A percentile compares a stretch with the other conserved stretches of the same genome.
phyloP scores from a whole-genome alignment of 2,329 filamentous ascomycete genomes.

The Fusarium hainanense region DNA sequence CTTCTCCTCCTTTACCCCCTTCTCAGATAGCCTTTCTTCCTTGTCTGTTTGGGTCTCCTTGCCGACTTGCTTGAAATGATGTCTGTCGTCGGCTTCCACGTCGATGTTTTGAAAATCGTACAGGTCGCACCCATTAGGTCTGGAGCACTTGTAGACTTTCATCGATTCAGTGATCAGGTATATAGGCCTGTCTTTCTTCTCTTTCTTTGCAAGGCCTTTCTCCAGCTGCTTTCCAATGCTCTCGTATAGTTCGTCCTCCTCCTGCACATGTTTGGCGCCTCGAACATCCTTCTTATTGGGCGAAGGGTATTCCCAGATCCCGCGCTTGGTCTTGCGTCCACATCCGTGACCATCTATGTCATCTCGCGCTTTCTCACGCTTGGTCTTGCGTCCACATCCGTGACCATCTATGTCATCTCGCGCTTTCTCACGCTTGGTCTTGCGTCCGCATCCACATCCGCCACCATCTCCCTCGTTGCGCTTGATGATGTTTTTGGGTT shows the following conservation, averaged over 20 bases:
- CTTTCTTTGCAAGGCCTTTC: neutral
- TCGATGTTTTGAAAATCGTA: neutral
- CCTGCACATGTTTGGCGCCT: neutral
- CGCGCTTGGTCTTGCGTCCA: neutral
- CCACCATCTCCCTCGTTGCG: neutral
- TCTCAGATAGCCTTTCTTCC: neutral
- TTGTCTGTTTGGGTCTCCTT: neutral
- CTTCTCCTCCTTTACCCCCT: neutral
- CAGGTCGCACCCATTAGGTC: neutral
- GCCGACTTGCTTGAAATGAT: neutral
- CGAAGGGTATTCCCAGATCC: neutral
- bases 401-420: neutral
- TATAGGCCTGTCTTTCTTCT: neutral
- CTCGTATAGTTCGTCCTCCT: slow-evolving; percentile 23
- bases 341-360: neutral
- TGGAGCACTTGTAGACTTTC: slow-evolving; percentile 10
- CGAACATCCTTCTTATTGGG: neutral
- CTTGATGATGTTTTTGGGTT: neutral
- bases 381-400: neutral
- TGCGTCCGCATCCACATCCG: neutral
- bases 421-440: neutral
- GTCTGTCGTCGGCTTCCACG: neutral
- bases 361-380: too few relatives aligned
- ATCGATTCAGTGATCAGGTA: slow-evolving; percentile 3
- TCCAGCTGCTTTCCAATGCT: slow-evolving; percentile 1